Evolutionary conservation across 148 eudicot species (phyloP), one percentile per base, ranked within the genome.

Genomic region (Talinum fruticosum): DNA sequence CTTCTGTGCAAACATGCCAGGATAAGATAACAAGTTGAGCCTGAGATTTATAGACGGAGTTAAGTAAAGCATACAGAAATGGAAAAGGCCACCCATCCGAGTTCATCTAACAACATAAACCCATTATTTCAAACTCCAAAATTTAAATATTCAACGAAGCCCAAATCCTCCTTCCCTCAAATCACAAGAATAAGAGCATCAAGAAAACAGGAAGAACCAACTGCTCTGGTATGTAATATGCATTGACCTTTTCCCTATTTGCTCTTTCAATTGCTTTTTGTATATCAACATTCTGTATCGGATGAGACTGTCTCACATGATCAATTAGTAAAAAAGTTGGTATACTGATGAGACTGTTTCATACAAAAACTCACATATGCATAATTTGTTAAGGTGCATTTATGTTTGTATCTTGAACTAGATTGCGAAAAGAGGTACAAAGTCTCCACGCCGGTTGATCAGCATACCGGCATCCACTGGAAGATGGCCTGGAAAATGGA

Each of bases 401-500:
- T 8, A 13, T 62, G 67, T 71, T 10, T 7, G 10, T 69, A 33
- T 69, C 14, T n/a, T 76, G 37, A 24, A 29, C 41, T 65, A 80
- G 83, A 76, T 73, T 37, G 70, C 79, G 0, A 88, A 75, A 74
- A 83, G 78, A 71, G 86, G 30, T 57, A 64, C 81, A 6, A 82
- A 76, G 72, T 41, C 77, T 38, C 61, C 78, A 8, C 77, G 83
- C 1, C 78, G 85, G 1, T 59, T 86, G 66, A 53, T 87, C 34
- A 87, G 75, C 15, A 79, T 89, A 73, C 81, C 90, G 8, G 85
- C 85, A 37, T 59, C 90, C 26, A 79, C 79, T 30, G 88, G 88
- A 68, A 81, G 78, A 74, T 79, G 85, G 87, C 67, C 79, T 49
- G 88, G 83, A n/a, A 80, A 81, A 67, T 87, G 89, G 90, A 87